Conservation (phyloP, 129 eudicot genomes). For the Flaveria trinervia region DNA sequence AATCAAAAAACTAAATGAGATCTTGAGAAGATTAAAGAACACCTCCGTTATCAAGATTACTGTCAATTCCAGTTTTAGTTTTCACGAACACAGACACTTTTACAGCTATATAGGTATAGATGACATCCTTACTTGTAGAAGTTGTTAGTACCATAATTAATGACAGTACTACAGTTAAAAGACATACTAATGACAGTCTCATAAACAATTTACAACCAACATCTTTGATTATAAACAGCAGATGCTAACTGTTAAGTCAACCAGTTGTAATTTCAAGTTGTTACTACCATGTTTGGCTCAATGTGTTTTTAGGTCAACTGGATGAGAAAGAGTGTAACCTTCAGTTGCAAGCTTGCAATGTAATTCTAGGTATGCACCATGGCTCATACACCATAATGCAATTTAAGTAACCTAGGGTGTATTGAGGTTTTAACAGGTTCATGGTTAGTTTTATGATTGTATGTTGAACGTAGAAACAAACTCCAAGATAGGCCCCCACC, state of each 20-base stretch:
- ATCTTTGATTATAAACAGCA: background rate
- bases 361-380: too few species aligned
- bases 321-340: too few species aligned
- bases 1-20: constrained; percentile 39
- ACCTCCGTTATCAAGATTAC: background rate
- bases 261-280: background rate
- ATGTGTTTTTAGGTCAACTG: too few species aligned
- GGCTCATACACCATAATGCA: too few species aligned
- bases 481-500: too few species aligned
- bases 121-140: background rate
- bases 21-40: constrained; percentile 19
- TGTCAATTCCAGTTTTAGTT: background rate
- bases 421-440: too few species aligned
- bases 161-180: background rate
- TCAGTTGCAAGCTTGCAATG: too few species aligned
- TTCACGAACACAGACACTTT: background rate
- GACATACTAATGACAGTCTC: background rate
- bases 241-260: background rate
- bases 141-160: constrained; percentile 3
- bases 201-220: background rate
- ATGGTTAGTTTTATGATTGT: too few species aligned
- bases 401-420: too few species aligned
- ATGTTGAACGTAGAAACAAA: too few species aligned
- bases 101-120: background rate
- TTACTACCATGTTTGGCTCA: background rate